Evolutionary conservation across 345 rosid genomes (phyloP).

Genomic region (Ceriops tagal): DNA sequence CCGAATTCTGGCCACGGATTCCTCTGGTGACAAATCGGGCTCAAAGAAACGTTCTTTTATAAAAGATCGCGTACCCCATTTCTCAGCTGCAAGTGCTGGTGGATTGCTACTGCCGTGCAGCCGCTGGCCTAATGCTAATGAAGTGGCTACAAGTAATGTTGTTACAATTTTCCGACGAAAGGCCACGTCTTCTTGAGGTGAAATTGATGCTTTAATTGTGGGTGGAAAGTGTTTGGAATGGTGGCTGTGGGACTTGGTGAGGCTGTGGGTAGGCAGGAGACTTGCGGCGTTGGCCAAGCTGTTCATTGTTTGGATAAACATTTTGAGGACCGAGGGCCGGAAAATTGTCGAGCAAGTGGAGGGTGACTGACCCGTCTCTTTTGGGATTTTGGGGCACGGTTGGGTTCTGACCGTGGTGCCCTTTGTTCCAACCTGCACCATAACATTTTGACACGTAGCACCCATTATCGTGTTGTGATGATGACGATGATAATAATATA

Average conservation of each 20-base stretch:
- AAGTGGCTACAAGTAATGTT: conserved; percentile 28
- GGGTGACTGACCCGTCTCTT: no score
- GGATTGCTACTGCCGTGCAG: conserved; percentile 4
- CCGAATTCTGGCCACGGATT: conserved; percentile 74
- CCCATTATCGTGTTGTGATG: conserved; percentile 13
- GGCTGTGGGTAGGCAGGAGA: conserved; percentile 32
- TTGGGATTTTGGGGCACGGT: no score
- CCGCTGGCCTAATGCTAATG: conserved; percentile 28
- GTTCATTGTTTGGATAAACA: conserved; percentile 42
- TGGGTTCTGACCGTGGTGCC: background rate
- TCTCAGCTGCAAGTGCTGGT: conserved; percentile 53
- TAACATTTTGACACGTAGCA: conserved; percentile 30
- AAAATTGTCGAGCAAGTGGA: background rate
- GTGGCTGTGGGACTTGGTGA: conserved; percentile 12
- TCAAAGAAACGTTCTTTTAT: conserved; percentile 55
- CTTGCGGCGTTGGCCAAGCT: conserved; percentile 40
- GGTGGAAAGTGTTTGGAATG: conserved; percentile 19
- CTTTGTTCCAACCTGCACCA: conserved; percentile 12
- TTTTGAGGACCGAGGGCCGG: background rate
- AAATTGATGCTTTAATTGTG: conserved; percentile 22
- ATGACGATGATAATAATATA: background rate
- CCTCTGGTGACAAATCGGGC: conserved; percentile 77
- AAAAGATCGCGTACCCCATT: conserved; percentile 80
- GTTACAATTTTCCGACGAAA: conserved; percentile 43
- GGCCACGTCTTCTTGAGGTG: conserved; percentile 20